A percentile compares a stretch with the other conserved stretches of the same genome.
These are phyloP conservation scores for Elymus sibiricus DNA, from an alignment of 176 grass and related monocot species.

Conservation along the genomic window DNA sequence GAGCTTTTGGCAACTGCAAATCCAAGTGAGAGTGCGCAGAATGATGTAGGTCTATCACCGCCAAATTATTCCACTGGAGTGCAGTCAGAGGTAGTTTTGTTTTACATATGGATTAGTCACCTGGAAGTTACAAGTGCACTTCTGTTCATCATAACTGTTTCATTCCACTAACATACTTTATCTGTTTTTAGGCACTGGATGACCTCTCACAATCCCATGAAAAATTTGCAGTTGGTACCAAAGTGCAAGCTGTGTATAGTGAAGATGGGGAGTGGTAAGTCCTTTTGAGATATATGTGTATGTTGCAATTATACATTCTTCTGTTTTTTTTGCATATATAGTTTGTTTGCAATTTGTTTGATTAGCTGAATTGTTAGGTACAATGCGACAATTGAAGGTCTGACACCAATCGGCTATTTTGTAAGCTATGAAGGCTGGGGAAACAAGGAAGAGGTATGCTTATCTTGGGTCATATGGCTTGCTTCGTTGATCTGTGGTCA, in stretches of 20 bases:
- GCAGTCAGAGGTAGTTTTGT: slow-evolving; percentile 41
- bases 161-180: background rate
- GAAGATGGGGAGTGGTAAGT: slow-evolving; percentile 82
- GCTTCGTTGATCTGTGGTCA: background rate
- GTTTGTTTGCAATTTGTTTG: slow-evolving; percentile 31
- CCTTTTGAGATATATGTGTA: slow-evolving; percentile 14
- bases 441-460: slow-evolving; percentile 91
- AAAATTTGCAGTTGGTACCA: slow-evolving; percentile 55
- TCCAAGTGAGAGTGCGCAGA: slow-evolving; percentile 42
- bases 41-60: slow-evolving; percentile 29
- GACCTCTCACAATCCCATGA: slow-evolving; percentile 38
- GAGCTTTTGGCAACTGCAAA: slow-evolving; percentile 83
- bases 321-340: background rate
- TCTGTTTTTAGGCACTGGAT: slow-evolving; percentile 35
- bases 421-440: slow-evolving; percentile 72
- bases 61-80: slow-evolving; percentile 11
- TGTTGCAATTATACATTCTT: background rate
- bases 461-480: background rate
- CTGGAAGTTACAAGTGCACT: background rate
- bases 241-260: slow-evolving; percentile 85
- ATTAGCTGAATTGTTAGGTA: slow-evolving; percentile 68
- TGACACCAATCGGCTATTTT: slow-evolving; percentile 80
- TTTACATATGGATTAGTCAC: background rate
- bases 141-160: background rate
- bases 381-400: slow-evolving; percentile 75